These are phyloP conservation scores for Akanthomyces dipterigenus DNA, from an alignment of 2,329 filamentous ascomycete species.

Conservation along the genomic window DNA sequence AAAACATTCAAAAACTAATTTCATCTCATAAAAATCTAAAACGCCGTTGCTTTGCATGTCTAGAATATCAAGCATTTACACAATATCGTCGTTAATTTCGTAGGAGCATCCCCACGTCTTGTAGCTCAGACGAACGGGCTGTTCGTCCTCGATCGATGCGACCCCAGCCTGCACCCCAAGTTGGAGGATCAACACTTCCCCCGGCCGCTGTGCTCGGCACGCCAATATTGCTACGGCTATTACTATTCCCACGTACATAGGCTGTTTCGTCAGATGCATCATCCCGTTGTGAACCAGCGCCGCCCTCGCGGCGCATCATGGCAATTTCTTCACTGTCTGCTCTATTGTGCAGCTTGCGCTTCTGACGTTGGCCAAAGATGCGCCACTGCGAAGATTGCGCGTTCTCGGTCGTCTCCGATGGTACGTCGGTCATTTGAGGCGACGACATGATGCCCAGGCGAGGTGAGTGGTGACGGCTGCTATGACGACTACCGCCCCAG, in stretches of 20 bases:
- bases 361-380: background rate
- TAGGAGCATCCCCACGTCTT: slow-evolving; percentile 28
- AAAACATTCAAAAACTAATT: background rate
- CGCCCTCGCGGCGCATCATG: slow-evolving; percentile 6
- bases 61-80: slow-evolving; percentile 9
- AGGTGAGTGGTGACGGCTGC: slow-evolving; percentile 20
- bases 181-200: slow-evolving; percentile 15
- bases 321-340: slow-evolving; percentile 7
- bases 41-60: background rate
- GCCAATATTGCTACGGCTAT: slow-evolving; percentile 7
- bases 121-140: slow-evolving; percentile 21
- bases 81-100: slow-evolving; percentile 5
- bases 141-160: slow-evolving; percentile 23
- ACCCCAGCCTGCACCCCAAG: slow-evolving; percentile 28
- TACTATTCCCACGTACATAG: background rate
- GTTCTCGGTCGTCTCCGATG: background rate
- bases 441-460: slow-evolving; percentile 38
- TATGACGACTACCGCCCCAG: background rate
- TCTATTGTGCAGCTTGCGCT: background rate
- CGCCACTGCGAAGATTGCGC: background rate
- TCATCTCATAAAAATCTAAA: background rate
- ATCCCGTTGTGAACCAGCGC: background rate
- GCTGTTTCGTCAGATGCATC: slow-evolving; percentile 5
- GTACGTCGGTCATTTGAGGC: slow-evolving; percentile 18
- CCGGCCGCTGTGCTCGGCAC: background rate